Base-by-base conservation (phyloP, 2,329 filamentous ascomycete genomes). In the Beauveria sp. region DNA sequence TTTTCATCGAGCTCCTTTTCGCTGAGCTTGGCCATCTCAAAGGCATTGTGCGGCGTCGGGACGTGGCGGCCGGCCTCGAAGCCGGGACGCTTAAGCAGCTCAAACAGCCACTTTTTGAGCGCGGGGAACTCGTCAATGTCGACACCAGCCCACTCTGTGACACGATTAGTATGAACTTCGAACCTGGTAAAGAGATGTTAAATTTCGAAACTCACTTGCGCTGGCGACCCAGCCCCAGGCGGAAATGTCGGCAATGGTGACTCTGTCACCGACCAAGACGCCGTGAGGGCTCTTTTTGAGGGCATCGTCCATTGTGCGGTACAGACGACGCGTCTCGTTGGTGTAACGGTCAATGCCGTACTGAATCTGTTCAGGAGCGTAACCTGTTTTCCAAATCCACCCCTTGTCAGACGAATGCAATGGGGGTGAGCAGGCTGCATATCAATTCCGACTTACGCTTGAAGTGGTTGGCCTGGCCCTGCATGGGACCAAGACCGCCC, bases 281-380 rank as follows among this genome's bases (percentile, higher is more conserved):
- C 82, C 83, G 0, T 79, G 82, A 3, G 73, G 70, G 5, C 80
- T 81, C 68, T 80, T 79, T 64, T 76, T 72, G 49, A 96, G 83
- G 60, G 92, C 86, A 53, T 81, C 84, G 69, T 96, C 87, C 63
- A 96, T 77, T 22, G 91, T 87, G 57, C 85, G 80, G 76, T 95
- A 96, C 1, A 96, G 79, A 16, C 92, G 86, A n/a, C 87, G 82
- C 0, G 89, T 91, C 77, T 96, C 92, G 71, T 91, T 95, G 70
- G 81, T 78, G 76, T 96, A 96, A 53, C 92, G 84, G 70, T 90
- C 85, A 60, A 96, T 85, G 64, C 88, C 91, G 71, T 96, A 96
- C 69, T 87, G 79, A 68, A 96, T 93, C 72, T 83, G 86, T 71
- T 93, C 88, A 0, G 90, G 89, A 1, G 91, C 91, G 69, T 96